These are phyloP conservation scores for Mortierella sp. DNA, from an alignment of 371 early-diverging fungal genomes.

Conservation along the genomic window DNA sequence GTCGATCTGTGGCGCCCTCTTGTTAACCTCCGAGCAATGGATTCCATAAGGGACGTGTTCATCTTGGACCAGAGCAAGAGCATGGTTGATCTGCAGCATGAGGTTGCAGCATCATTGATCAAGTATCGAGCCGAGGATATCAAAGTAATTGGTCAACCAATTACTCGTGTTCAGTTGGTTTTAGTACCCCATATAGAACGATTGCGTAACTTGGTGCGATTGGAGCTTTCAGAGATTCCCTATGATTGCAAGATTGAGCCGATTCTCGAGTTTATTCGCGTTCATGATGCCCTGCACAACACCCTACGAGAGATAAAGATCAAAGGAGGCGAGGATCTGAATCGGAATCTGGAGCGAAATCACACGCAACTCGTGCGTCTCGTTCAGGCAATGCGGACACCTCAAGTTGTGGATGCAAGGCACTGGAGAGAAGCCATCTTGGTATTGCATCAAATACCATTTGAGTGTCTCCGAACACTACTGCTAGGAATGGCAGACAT, in stretches of 20 bases:
- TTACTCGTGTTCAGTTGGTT: slow-evolving; percentile 18
- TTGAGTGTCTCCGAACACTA: slow-evolving; percentile 36
- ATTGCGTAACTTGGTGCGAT: slow-evolving; percentile 35
- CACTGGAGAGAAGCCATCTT: slow-evolving; percentile 47
- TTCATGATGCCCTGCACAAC: slow-evolving; percentile 35
- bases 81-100: slow-evolving; percentile 21
- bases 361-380: slow-evolving; percentile 29
- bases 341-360: slow-evolving; percentile 2
- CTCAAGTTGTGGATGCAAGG: slow-evolving; percentile 51
- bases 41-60: slow-evolving; percentile 1
- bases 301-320: slow-evolving; percentile 54
- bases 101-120: slow-evolving; percentile 22
- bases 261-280: slow-evolving; percentile 46
- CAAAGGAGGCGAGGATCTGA: slow-evolving; percentile 34
- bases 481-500: slow-evolving; percentile 30
- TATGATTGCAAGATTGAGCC: slow-evolving; percentile 30
- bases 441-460: slow-evolving; percentile 39
- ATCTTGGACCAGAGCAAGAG: slow-evolving; percentile 21
- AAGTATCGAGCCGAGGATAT: slow-evolving; percentile 33
- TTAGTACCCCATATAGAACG: slow-evolving; percentile 14
- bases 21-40: slow-evolving; percentile 6
- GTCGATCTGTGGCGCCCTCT: slow-evolving; percentile 30
- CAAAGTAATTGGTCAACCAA: slow-evolving; percentile 34
- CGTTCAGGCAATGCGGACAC: slow-evolving; percentile 44
- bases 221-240: slow-evolving; percentile 43